phyloP scores from a whole-genome alignment of 139 green algal genomes.

The Pleodorina starrii region DNA sequence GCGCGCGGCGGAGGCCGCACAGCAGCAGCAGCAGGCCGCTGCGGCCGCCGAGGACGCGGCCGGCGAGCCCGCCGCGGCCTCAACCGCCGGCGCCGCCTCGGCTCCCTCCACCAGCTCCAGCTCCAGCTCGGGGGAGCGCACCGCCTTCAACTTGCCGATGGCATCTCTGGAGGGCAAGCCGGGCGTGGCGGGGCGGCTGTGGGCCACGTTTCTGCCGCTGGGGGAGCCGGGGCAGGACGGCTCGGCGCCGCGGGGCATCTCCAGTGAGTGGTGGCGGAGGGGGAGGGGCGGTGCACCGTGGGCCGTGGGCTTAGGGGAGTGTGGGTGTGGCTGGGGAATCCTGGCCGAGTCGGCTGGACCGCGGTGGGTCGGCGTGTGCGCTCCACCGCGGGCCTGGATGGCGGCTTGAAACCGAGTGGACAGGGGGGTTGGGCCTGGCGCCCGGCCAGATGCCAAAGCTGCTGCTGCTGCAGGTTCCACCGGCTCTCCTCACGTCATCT shows the following conservation, averaged over 20 bases:
- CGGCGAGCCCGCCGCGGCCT: background rate
- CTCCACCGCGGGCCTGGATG: no score
- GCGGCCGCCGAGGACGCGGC: background rate
- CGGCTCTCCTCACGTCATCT: no score
- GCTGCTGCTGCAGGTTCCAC: no score
- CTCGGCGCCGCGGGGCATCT: constrained; percentile 71
- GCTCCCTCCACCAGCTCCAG: no score
- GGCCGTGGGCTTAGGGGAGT: no score
- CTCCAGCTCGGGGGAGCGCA: background rate
- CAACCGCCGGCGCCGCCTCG: background rate
- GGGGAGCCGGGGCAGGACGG: constrained; percentile 48
- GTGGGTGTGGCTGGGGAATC: no score
- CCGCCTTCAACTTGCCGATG: constrained; percentile 87
- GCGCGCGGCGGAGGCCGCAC: background rate
- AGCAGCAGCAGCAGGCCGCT: background rate
- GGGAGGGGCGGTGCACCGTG: no score
- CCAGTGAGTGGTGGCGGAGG: constrained; percentile 70
- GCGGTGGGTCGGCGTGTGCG: no score
- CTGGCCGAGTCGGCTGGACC: no score
- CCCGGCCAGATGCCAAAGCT: no score
- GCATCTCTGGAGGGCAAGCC: constrained; percentile 81
- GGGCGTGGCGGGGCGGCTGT: constrained; percentile 74
- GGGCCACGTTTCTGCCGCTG: constrained; percentile 86
- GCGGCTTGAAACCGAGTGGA: no score
- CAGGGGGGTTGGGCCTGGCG: no score